Base-by-base conservation (phyloP, 2,329 filamentous ascomycete genomes). In the Ophiostoma sp. region DNA sequence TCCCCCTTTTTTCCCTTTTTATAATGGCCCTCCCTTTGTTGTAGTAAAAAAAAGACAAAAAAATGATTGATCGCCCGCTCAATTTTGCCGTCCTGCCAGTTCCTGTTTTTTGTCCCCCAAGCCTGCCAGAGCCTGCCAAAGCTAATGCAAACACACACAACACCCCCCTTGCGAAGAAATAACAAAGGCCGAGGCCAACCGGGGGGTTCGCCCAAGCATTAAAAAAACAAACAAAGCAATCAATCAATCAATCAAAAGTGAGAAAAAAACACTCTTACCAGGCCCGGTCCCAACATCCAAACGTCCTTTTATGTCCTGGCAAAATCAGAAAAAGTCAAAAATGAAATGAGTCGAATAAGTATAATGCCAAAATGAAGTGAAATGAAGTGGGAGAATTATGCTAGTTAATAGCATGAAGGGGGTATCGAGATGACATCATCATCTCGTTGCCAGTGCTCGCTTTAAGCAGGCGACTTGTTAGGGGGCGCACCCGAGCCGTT, bases 401-500 rank as follows among this genome's bases (percentile, higher is more conserved):
- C 70, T 74, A 76, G 73, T 72, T 61, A 71, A 45, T 72, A 73
- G 73, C 75, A 74, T 69, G 70, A 76, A 63, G 73, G 42, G 48
- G 50, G 28, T 31, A n/a, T 33, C 74, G 64, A 73, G 50, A 70
- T 2, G 22, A 71, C 36, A 55, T 7, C 3, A 9, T 55, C 61
- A 4, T 36, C 12, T 45, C 31, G 19, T 55, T 33, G 48, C n/a
- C 7, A 33, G 28, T 17, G 39, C n/a, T 33, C 42, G 31, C 45
- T 63, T 50, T 50, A 90, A 72, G 87, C 87, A 55, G 88, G 87
- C 57, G 87, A 90, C 83, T 90, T 90, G 85, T 82, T 89, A 42
- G 84, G 85, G 69, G 87, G 87, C 72, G 85, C 86, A 72, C 84
- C 83, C 22, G 85, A 84, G 74, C 89, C 89, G 77, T 91, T 91